A percentile compares a stretch with the other conserved stretches of the same genome.
phyloP scores from a whole-genome alignment of 1,284 basidiomycete species.

The Tylopilus sp. region DNA sequence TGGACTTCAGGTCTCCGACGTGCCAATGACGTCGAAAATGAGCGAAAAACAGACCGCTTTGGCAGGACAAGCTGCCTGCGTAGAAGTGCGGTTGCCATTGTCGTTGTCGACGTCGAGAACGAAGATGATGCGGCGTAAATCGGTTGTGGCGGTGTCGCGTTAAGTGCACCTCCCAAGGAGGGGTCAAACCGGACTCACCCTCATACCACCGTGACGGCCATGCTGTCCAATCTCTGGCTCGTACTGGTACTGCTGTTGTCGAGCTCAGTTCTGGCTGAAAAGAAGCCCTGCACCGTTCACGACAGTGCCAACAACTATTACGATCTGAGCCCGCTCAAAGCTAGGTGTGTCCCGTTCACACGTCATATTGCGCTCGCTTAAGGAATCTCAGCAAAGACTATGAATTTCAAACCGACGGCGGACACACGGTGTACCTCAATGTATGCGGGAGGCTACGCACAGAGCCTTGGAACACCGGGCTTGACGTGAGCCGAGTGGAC shows the following conservation, averaged over 20 bases:
- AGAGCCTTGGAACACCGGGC: constrained; percentile 68
- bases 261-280: constrained; percentile 50
- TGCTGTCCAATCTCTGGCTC: constrained; percentile 4
- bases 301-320: constrained; percentile 62
- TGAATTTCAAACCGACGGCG: constrained; percentile 58
- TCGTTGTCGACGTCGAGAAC: constrained; percentile 33
- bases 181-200: constrained; percentile 33
- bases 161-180: constrained; percentile 31
- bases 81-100: constrained; percentile 48
- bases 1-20: constrained; percentile 36
- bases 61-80: constrained; percentile 56
- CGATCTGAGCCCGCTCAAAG: constrained; percentile 68
- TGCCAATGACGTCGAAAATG: constrained; percentile 40
- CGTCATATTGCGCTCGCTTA: constrained; percentile 15
- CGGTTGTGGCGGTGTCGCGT: constrained; percentile 35
- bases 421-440: constrained; percentile 66
- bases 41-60: constrained; percentile 33
- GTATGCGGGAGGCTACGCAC: constrained; percentile 67
- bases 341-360: constrained; percentile 50
- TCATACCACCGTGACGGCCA: constrained; percentile 15
- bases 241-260: constrained; percentile 12
- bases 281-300: constrained; percentile 57
- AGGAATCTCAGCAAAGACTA: constrained; percentile 68
- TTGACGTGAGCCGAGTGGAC: constrained; percentile 58
- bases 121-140: constrained; percentile 27